phyloP scores from a whole-genome alignment of 2,329 filamentous ascomycete species.

The Alternaria tenuissima region DNA sequence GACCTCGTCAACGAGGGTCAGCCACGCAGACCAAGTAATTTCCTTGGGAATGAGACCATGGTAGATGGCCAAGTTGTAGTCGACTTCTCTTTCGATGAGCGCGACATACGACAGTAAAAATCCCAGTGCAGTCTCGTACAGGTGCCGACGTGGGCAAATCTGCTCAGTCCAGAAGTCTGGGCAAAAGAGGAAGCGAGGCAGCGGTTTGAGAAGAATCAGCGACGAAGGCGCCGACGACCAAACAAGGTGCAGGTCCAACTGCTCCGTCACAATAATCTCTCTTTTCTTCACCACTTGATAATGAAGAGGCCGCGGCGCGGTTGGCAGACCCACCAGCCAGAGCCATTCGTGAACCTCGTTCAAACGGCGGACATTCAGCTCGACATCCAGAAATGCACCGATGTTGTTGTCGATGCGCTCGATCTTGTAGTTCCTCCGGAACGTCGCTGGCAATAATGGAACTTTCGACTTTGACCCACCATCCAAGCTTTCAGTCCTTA shows the following conservation, averaged over 20 bases:
- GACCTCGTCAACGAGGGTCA: constrained; percentile 22
- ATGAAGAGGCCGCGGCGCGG: constrained; percentile 28
- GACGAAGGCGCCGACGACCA: constrained; percentile 23
- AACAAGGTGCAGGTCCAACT: constrained; percentile 33
- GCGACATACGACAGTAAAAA: constrained; percentile 31
- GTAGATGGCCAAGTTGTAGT: constrained; percentile 26
- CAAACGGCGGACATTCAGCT: constrained; percentile 27
- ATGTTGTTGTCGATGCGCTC: constrained; percentile 24
- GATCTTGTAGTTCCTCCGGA: constrained; percentile 24
- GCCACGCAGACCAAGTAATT: constrained; percentile 30
- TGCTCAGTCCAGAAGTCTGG: constrained; percentile 28
- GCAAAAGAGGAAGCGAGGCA: constrained; percentile 30
- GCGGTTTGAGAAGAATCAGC: constrained; percentile 31
- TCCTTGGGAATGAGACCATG: constrained; percentile 29
- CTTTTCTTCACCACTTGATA: constrained; percentile 31
- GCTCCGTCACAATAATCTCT: constrained; percentile 30
- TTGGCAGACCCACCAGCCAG: constrained; percentile 31
- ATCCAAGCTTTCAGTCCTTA: constrained; percentile 7
- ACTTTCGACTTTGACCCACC: constrained; percentile 1
- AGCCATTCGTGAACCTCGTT: constrained; percentile 30
- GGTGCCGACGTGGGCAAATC: constrained; percentile 22
- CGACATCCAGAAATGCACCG: constrained; percentile 23
- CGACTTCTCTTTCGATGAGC: constrained; percentile 31
- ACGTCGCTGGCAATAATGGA: constrained; percentile 28
- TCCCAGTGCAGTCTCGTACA: constrained; percentile 31